Conservation (phyloP, 768 basidiomycete species). For the Mycena kentingensis region DNA sequence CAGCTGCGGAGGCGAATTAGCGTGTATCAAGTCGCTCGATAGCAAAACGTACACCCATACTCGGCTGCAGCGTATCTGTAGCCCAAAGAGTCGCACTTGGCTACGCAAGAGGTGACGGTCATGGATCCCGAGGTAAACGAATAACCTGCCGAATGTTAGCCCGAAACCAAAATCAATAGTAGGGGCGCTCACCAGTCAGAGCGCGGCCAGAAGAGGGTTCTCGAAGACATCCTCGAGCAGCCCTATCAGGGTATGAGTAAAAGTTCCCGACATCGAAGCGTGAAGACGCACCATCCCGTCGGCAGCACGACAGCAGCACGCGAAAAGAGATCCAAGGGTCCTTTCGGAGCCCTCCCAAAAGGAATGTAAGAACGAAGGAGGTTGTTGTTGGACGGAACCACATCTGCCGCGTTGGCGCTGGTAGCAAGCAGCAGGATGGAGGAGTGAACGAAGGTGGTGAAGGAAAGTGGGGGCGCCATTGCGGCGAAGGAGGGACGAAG, state of each 20-base stretch:
- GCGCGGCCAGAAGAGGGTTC: conserved; percentile 10
- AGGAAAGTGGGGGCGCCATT: neutral
- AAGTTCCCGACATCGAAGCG: neutral
- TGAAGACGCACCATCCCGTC: neutral
- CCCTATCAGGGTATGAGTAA: neutral
- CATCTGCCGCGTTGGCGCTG: neutral
- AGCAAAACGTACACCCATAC: neutral
- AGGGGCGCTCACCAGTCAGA: conserved; percentile 4
- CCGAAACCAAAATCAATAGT: neutral
- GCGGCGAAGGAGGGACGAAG: no score
- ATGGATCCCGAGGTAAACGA: conserved; percentile 7
- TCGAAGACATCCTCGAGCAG: conserved; percentile 9
- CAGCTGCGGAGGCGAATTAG: conserved; percentile 1
- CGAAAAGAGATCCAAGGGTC: neutral
- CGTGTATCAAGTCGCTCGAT: neutral
- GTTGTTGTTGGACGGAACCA: neutral
- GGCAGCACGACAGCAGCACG: conserved; percentile 10
- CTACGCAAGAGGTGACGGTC: conserved; percentile 16
- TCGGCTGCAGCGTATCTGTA: conserved; percentile 17
- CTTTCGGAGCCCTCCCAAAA: neutral
- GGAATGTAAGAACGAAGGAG: conserved; percentile 1
- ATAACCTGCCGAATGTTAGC: conserved; percentile 2
- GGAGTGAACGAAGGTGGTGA: neutral
- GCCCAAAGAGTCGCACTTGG: conserved; percentile 10
- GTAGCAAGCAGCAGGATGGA: neutral